A percentile compares a stretch with the other conserved stretches of the same genome.
These are phyloP conservation scores for Heliamphora pulchella DNA, from an alignment of 179 eudicot genomes.

Conservation along the genomic window DNA sequence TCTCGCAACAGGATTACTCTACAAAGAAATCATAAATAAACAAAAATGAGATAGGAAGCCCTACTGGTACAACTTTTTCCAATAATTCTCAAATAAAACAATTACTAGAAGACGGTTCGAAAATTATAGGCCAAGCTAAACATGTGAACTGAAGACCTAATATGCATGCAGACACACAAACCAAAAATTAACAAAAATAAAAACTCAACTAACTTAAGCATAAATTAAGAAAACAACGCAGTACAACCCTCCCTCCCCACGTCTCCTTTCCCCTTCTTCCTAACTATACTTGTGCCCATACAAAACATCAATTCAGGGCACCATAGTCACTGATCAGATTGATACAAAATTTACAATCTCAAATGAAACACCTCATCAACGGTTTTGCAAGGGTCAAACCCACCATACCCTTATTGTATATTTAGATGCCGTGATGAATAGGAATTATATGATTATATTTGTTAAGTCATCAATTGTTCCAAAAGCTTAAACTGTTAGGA, in stretches of 20 bases:
- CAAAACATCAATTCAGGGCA: background rate
- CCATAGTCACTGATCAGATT: background rate
- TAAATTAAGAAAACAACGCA: too few species aligned
- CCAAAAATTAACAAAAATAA: background rate
- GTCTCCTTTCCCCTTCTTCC: too few species aligned
- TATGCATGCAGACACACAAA: background rate
- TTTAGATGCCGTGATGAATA: too few species aligned
- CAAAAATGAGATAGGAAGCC: slow-evolving; percentile 6
- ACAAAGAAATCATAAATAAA: slow-evolving; percentile 23
- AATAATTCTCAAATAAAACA: background rate
- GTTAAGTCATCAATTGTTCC: too few species aligned
- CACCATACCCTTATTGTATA: too few species aligned
- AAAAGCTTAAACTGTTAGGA: too few species aligned
- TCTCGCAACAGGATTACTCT: slow-evolving; percentile 70
- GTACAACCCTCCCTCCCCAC: too few species aligned
- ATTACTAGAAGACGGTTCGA: background rate
- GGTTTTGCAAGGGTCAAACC: too few species aligned
- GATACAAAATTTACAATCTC: background rate
- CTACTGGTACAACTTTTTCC: background rate
- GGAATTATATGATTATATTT: too few species aligned
- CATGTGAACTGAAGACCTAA: background rate
- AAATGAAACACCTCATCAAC: background rate
- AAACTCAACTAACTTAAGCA: background rate
- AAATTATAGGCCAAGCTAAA: background rate
- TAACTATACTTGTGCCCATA: background rate